A percentile compares a stretch with the other conserved stretches of the same genome.
These are phyloP conservation scores for Zygotorulaspora florentina DNA, from an alignment of 805 yeast species.

Conservation along the genomic window DNA sequence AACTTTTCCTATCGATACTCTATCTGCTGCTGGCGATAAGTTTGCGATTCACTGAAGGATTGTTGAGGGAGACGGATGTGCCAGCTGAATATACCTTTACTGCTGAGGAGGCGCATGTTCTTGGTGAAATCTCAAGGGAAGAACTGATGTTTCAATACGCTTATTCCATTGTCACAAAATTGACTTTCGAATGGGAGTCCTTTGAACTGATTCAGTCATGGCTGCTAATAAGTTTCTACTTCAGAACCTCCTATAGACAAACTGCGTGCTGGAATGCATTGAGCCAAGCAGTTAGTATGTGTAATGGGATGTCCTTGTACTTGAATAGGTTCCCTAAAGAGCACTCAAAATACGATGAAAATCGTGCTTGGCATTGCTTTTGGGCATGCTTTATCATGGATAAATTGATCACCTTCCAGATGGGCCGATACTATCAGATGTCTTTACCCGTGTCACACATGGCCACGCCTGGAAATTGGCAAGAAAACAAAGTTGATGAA, in stretches of 20 bases:
- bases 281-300: conserved; percentile 42
- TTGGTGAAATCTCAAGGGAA: conserved; percentile 30
- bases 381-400: conserved; percentile 56
- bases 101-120: conserved; percentile 2
- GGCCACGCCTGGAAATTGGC: conserved; percentile 17
- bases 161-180: conserved; percentile 36
- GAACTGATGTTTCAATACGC: conserved; percentile 42
- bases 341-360: conserved; percentile 35
- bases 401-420: conserved; percentile 48
- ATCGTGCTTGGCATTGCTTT: conserved; percentile 49
- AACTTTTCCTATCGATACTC: conserved; percentile 50
- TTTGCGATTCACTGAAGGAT: conserved; percentile 48
- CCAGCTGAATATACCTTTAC: neutral
- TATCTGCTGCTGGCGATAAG: conserved; percentile 47
- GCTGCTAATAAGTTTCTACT: conserved; percentile 43
- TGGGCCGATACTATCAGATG: conserved; percentile 43
- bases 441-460: conserved; percentile 20
- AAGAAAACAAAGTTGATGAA: neutral
- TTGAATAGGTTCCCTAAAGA: conserved; percentile 28
- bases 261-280: conserved; percentile 41
- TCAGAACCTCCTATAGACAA: conserved; percentile 44
- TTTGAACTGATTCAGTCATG: conserved; percentile 49
- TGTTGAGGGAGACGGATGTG: conserved; percentile 1
- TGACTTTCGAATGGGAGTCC: conserved; percentile 50
- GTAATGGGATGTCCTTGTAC: conserved; percentile 43